Percentiles rank a stretch among this genome's conserved stretches.
Evolutionary conservation across 352 stramenopile species (phyloP).

Genomic region (Pythium angustatum): DNA sequence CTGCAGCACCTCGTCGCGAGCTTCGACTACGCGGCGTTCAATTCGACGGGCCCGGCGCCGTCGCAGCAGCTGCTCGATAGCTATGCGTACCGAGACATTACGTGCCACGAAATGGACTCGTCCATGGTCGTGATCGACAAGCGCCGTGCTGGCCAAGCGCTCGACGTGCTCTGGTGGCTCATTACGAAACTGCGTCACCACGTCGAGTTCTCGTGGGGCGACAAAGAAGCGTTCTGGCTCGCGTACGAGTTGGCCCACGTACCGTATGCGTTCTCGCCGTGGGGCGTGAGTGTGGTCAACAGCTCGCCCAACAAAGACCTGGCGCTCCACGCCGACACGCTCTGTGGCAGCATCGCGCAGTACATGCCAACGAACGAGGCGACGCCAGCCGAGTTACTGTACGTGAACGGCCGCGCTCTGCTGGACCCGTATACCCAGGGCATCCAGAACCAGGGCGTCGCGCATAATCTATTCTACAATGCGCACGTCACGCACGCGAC

Average conservation of each 20-base stretch:
- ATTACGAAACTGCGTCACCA: constrained; percentile 53
- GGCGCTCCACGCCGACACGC: constrained; percentile 46
- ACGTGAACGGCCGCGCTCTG: constrained; percentile 56
- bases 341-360: constrained; percentile 73
- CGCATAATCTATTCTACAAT: constrained; percentile 48
- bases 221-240: constrained; percentile 69
- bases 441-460: neutral
- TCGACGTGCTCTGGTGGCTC: constrained; percentile 55
- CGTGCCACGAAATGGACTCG: constrained; percentile 60
- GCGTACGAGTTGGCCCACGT: constrained; percentile 52
- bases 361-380: constrained; percentile 38
- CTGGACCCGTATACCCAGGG: constrained; percentile 47
- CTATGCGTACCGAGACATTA: constrained; percentile 38
- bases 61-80: constrained; percentile 32
- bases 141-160: constrained; percentile 29
- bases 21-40: constrained; percentile 52
- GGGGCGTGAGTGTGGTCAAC: constrained; percentile 56
- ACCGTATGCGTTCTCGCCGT: constrained; percentile 68
- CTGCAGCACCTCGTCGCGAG: constrained; percentile 41
- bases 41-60: constrained; percentile 18
- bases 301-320: constrained; percentile 52
- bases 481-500: constrained; percentile 49
- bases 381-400: constrained; percentile 38
- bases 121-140: constrained; percentile 60
- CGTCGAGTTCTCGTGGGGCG: constrained; percentile 54